Evolutionary conservation across 805 yeast genomes (phyloP).

Genomic region (Wickerhamiella kurtzmanii): DNA sequence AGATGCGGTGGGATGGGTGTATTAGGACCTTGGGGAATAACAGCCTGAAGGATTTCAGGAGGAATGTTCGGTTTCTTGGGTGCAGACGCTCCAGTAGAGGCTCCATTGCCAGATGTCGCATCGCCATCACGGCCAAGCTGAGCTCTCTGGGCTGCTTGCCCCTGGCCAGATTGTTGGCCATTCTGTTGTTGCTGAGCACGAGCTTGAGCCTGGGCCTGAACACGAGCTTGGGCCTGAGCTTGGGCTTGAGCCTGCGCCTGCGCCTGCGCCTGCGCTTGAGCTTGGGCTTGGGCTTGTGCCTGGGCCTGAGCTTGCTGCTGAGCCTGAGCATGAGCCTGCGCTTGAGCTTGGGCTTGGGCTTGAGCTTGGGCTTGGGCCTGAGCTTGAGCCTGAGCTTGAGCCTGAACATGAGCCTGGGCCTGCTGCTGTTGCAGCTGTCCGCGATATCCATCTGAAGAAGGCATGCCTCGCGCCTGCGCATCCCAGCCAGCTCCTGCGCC

Average conservation of each 20-base stretch:
- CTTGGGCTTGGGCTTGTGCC: conserved; percentile 15
- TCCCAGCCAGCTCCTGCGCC: background rate
- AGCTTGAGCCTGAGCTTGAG: conserved; percentile 9
- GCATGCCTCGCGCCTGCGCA: conserved; percentile 3
- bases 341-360: conserved; percentile 11
- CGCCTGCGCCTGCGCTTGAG: conserved; percentile 14
- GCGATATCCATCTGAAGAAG: no score
- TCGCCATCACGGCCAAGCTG: background rate
- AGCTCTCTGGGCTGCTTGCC: background rate
- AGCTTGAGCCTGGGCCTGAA: conserved; percentile 5
- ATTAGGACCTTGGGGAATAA: conserved; percentile 25
- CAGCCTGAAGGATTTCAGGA: conserved; percentile 8
- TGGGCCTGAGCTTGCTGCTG: conserved; percentile 17
- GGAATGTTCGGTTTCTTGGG: conserved; percentile 3
- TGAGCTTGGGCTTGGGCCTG: conserved; percentile 10
- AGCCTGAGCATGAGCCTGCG: conserved; percentile 13
- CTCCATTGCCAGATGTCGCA: background rate
- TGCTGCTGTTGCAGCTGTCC: conserved; percentile 11
- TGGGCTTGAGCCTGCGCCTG: conserved; percentile 14
- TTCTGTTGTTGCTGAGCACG: conserved; percentile 3
- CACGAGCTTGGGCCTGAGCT: conserved; percentile 10
- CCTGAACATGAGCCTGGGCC: conserved; percentile 6
- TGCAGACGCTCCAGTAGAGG: background rate
- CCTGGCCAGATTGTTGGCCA: background rate
- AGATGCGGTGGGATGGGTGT: conserved; percentile 61